Base-by-base conservation (phyloP, 108 stramenopile genomes). In the Fragilariopsis cylindrus region DNA sequence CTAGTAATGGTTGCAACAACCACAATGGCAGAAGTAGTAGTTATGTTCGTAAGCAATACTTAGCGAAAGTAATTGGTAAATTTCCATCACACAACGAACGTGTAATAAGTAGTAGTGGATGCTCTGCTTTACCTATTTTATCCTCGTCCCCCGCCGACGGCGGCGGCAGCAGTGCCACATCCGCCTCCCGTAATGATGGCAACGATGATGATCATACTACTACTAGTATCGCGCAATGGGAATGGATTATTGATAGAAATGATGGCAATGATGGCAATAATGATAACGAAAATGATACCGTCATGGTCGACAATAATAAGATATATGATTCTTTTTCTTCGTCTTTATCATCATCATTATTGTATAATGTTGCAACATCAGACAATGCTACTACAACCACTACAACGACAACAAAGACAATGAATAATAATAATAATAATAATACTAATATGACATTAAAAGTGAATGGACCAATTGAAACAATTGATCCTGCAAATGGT, bases 391-490 rank as follows among this genome's bases (percentile, higher is more conserved):
- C 1, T 30, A 1, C 30, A 2, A 30, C 30, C 44, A 12, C 40
- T 2, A 12, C 39, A 30, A 43, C 12, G 0, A 18, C 39, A n/a
- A 58, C 48, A 9, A 30, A 1, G 21, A 45, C 44, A 15, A 48
- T 49, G 0, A 12, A 18, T 12, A 63, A 64, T 4, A 45, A 44
- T 1, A 42, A 41, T 7, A 42, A 8, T 7, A 16, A 18, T 49
- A 42, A 5, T 5, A 42, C 15, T 8, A 47, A 60, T 7, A 50
- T 56, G 6, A 57, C 70, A 13, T 30, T 93, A 7, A 78, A 88
- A 79, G 84, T 91, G 3, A 58, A 76, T 70, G 93, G 88, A 48
- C 88, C 93, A 2, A 88, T 94, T 57, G 84, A 85, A 55, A 88
- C 85, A 12, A 55, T 73, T 1, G 87, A 88, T 75, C 75, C 85